phyloP scores from a whole-genome alignment of 2,329 filamentous ascomycete species.

The Tolypocladium pustulatum region DNA sequence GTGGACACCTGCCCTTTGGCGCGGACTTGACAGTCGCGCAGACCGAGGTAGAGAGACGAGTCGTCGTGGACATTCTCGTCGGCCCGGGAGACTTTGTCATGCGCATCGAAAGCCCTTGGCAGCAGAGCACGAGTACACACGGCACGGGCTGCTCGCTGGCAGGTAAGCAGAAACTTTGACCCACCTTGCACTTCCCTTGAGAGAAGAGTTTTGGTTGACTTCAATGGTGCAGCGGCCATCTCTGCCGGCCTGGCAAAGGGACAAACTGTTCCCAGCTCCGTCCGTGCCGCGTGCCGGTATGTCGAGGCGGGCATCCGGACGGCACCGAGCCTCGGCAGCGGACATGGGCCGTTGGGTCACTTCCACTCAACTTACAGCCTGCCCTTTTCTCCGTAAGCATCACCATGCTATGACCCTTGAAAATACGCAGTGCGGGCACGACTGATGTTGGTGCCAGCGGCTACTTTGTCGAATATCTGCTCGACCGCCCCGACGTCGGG shows the following conservation, averaged over 20 bases:
- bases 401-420: neutral
- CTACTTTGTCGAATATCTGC: conserved; percentile 72
- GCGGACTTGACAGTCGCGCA: conserved; percentile 49
- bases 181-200: neutral
- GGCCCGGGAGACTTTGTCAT: conserved; percentile 45
- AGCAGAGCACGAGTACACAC: conserved; percentile 72
- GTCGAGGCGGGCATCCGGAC: conserved; percentile 61
- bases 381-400: conserved; percentile 54
- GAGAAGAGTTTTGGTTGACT: neutral
- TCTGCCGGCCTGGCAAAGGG: conserved; percentile 61
- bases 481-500: conserved; percentile 65
- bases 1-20: conserved; percentile 76
- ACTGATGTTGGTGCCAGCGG: conserved; percentile 35
- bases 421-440: neutral
- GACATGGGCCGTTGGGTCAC: conserved; percentile 66
- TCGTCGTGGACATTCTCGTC: conserved; percentile 70
- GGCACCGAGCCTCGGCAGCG: conserved; percentile 51
- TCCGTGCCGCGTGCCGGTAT: conserved; percentile 59
- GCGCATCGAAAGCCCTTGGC: conserved; percentile 59
- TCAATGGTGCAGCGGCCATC: conserved; percentile 47
- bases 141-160: conserved; percentile 92
- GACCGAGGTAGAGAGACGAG: conserved; percentile 44
- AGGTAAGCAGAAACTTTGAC: conserved; percentile 40
- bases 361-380: conserved; percentile 62
- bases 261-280: conserved; percentile 44